Conservation (phyloP, 2,329 filamentous ascomycete genomes). For the Fusarium sp. region DNA sequence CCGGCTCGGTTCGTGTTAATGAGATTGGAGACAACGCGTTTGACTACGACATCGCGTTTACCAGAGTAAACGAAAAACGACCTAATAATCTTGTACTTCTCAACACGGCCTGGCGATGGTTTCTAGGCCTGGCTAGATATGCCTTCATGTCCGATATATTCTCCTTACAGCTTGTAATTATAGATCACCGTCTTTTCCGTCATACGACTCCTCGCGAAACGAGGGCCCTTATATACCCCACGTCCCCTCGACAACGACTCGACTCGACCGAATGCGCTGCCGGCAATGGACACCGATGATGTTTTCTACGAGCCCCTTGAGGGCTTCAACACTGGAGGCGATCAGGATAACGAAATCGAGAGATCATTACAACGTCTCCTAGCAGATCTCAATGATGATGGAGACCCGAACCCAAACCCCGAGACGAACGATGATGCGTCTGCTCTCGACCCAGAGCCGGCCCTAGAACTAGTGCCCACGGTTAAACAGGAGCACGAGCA, state of each 20-base stretch:
- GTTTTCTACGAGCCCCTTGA: constrained; percentile 15
- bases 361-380: constrained; percentile 19
- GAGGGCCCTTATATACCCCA: background rate
- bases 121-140: constrained; percentile 1
- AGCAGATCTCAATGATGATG: constrained; percentile 5
- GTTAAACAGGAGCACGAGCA: background rate
- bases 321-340: background rate
- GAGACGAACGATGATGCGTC: background rate
- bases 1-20: constrained; percentile 23
- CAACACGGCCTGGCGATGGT: constrained; percentile 10
- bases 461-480: background rate
- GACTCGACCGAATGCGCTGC: constrained; percentile 12
- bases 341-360: constrained; percentile 14
- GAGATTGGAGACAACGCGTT: constrained; percentile 33
- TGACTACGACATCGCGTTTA: constrained; percentile 37
- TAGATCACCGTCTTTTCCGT: background rate
- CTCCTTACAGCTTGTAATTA: background rate
- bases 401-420: background rate
- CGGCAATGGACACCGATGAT: constrained; percentile 32
- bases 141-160: background rate
- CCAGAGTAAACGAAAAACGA: constrained; percentile 20
- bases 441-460: background rate
- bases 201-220: background rate
- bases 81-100: background rate
- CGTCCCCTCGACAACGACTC: constrained; percentile 13